A percentile compares a stretch with the other conserved stretches of the same genome.
phyloP scores from a whole-genome alignment of 148 eudicot species.

The Nepenthes mirabilis region DNA sequence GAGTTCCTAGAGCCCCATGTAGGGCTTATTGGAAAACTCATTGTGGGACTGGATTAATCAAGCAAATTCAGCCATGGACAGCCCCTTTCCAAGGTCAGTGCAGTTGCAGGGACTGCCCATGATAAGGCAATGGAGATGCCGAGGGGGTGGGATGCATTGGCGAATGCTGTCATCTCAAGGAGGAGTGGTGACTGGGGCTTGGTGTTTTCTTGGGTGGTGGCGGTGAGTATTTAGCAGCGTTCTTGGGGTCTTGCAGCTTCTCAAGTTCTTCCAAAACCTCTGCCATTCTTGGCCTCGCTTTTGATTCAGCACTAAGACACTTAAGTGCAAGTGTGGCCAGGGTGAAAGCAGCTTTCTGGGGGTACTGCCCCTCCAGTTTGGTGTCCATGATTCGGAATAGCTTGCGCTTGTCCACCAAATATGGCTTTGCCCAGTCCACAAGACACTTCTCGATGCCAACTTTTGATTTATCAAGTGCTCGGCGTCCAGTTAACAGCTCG shows the following conservation, averaged over 20 bases:
- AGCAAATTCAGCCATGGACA: background rate
- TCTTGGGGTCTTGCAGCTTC: constrained; percentile 49
- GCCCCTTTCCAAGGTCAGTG: constrained; percentile 11
- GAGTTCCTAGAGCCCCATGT: too few species aligned
- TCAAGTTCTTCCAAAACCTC: constrained; percentile 65
- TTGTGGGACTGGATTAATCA: too few species aligned
- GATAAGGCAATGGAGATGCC: constrained; percentile 44
- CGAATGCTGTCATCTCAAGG: constrained; percentile 29
- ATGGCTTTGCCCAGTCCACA: constrained; percentile 79
- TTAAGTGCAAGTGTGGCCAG: constrained; percentile 48
- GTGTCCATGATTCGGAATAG: constrained; percentile 74
- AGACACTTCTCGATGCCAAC: constrained; percentile 49
- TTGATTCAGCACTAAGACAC: constrained; percentile 46
- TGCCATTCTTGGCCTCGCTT: constrained; percentile 53
- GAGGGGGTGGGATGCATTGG: constrained; percentile 32
- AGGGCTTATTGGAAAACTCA: too few species aligned
- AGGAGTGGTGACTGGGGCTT: constrained; percentile 20
- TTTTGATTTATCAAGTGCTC: constrained; percentile 57
- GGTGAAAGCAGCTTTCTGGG: constrained; percentile 60
- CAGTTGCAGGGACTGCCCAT: constrained; percentile 27
- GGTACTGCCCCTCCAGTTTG: constrained; percentile 71
- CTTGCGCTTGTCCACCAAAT: constrained; percentile 50
- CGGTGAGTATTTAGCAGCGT: constrained; percentile 15
- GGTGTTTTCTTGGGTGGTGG: constrained; percentile 15
- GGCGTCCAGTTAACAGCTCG: constrained; percentile 62